Evolutionary conservation across 164 flowering plant genomes (phyloP), one percentile per base, ranked within the genome.

Genomic region (Brasenia schreberi): DNA sequence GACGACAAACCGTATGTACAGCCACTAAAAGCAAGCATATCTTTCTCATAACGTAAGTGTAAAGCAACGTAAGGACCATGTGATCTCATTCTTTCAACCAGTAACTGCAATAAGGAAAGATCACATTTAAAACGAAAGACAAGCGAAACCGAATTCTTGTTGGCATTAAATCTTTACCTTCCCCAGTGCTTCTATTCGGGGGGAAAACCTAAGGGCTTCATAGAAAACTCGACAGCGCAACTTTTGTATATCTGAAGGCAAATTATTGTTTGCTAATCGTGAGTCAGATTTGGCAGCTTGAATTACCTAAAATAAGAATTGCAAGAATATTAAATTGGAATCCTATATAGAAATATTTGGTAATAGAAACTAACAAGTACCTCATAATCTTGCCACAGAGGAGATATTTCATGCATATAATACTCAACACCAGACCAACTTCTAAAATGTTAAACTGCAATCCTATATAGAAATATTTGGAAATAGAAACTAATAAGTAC

Each of bases 1-100:
- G 79, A 63, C 68, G 96, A 83, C 72, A 94, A 79, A 75, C 77
- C 96, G 76, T 89, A 88, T 6, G 95, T 87, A 82, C 99, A 94
- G 63, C 99, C 99, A 83, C 96, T 94, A 74, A 89, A 94, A 17
- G 99, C 90, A 76, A 94, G 97, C 97, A 94, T 84, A 72, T 94
- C 99, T 67, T 94, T 91, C 78, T 94, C 99, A 78, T 77, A 94
- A 68, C 99, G 85, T 66, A 94, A 73, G 81, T 94, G 99, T 67
- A 94, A 76, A 71, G 99, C 95, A 71, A 94, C 87, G 65, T 86
- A 94, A 39, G 75, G 93, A 71, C 97, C 97, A 79, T 79, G 79
- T 6, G 91, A 82, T 77, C 96, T 87, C 97, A 94, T 91, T 39
- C 99, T 79, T 63, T 91, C 93, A 69, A 91, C 95, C 84, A 94